These are phyloP conservation scores for Hypoxylon sp. DNA, from an alignment of 2,329 filamentous ascomycete species.

Conservation along the genomic window DNA sequence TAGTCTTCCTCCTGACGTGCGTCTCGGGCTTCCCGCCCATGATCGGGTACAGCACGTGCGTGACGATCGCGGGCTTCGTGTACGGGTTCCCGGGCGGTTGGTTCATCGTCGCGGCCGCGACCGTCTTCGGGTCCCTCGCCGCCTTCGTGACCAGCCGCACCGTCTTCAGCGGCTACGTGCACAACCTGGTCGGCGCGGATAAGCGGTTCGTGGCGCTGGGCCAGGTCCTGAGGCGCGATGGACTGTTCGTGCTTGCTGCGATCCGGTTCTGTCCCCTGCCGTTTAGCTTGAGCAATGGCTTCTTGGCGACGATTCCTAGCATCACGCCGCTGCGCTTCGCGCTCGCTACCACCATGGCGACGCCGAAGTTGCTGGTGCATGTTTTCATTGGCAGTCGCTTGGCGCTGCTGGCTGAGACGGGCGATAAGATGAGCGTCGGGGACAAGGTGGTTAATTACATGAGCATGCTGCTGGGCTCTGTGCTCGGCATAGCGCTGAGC, in stretches of 20 bases:
- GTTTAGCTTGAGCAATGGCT: constrained; percentile 93
- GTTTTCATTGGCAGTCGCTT: constrained; percentile 92
- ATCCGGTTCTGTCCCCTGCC: constrained; percentile 93
- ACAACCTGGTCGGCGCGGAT: constrained; percentile 84
- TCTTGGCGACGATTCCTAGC: constrained; percentile 92
- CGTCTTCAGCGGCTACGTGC: constrained; percentile 82
- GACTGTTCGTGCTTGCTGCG: constrained; percentile 88
- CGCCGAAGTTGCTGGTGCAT: constrained; percentile 90
- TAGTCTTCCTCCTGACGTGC: constrained; percentile 83
- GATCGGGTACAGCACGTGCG: constrained; percentile 86
- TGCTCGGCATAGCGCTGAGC: constrained; percentile 82
- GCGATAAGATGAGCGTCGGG: constrained; percentile 83
- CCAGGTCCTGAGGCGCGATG: constrained; percentile 90
- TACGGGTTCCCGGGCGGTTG: constrained; percentile 76
- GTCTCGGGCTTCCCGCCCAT: constrained; percentile 86
- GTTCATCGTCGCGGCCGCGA: constrained; percentile 85
- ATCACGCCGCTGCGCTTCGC: constrained; percentile 83
- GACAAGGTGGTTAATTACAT: constrained; percentile 88
- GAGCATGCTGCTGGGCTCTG: constrained; percentile 79
- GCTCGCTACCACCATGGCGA: constrained; percentile 83
- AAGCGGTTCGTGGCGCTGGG: constrained; percentile 89
- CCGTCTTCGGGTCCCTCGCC: constrained; percentile 80
- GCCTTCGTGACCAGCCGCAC: constrained; percentile 87
- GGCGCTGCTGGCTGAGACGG: constrained; percentile 84
- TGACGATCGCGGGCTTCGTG: constrained; percentile 68